Evolutionary conservation across 257 asterid genomes (phyloP), one percentile per base, ranked within the genome.

Genomic region (Osmanthus fragrans): DNA sequence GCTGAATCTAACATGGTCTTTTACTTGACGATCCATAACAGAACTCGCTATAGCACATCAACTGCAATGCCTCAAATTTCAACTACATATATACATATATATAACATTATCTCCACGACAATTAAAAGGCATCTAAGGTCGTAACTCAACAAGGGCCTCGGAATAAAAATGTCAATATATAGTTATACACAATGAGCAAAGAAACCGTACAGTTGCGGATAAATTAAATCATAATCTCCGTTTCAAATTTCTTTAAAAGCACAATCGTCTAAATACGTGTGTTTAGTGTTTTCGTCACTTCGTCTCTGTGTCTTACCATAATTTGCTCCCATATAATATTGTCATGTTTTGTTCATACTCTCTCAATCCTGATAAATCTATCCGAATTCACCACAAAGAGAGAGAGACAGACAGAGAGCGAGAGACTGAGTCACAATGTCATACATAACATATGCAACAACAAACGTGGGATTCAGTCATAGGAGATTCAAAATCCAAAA

Each of bases 1-100:
- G 77, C 68, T 80, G 69, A 78, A 74, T 81, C 89, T 86, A 82
- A 78, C 80, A 79, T 77, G 78, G 33, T 82, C 91, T 79, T 84
- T 88, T 40, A 70, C 80, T 69, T 49, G 81, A 33, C 78, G 81
- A 74, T 86, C 89, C 90, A 87, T 81, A 21, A 58, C 66, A 37
- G 34, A 72, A 75, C 77, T 79, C 81, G 71, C 65, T 73, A 80
- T 77, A 56, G 69, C 79, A 49, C 49, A 39, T 71, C 60, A 63
- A 68, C 80, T 81, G 81, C 68, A 67, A 73, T 51, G 16, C 63
- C 60, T 72, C 64, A 63, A 76, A n/a, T 18, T 34, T 32, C 40
- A 71, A 63, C 74, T 66, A 29, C 47, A n/a, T 25, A 69, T 45
- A 39, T 23, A 11, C 40, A 73, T 4, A 47, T 16, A 49, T 16